Evolutionary conservation across 2,329 filamentous ascomycete genomes (phyloP), one percentile per base, ranked within the genome.

Genomic region (Xylaria sp.): DNA sequence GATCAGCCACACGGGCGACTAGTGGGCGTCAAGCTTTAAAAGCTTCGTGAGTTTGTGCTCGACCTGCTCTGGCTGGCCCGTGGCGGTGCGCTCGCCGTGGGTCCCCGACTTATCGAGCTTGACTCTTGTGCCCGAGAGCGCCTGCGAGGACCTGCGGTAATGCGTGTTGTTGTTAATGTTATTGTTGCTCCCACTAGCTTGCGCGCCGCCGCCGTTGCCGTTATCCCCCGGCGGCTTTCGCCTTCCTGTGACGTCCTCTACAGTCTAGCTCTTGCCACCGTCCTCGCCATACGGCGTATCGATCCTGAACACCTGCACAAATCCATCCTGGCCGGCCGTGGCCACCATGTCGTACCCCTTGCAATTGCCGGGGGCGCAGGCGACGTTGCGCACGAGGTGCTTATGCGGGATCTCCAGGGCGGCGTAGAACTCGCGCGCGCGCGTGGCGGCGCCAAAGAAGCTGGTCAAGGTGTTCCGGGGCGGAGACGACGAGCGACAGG

Each of bases 311-410:
- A 99, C 90, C 42, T 94, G 86, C 42, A 97, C 88, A 70, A 88
- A 89, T 3, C 95, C 94, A 74, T 99, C 95, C 76, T 96, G 96
- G 74, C 92, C 95, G 2, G 93, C 94, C 5, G 94, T 96, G 2
- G 94, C 95, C 70, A 98, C 85, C 60, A 94, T 85, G 75, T 99
- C 95, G 75, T 92, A 94, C 1, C 94, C 94, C 40, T 94, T 83
- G 71, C 95, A 92, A 67, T 93, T 96, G 12, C 93, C 94, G 50
- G 93, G 91, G 0, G 94, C 92, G 95, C 95, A 99, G 2, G 92
- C 89, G 1, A 97, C 86, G 74, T 97, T 93, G 50, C 94, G 85
- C 6, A 97, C 91, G 40, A 98, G 83, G 0, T 89, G 88, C 7
- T 86, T 83, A 70, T 97, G 91, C 1, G 88, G 82, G 15, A 98